Evolutionary conservation across 2,329 filamentous ascomycete species (phyloP), one percentile per base, ranked within the genome.

Genomic region (Akanthomyces dipterigenus): DNA sequence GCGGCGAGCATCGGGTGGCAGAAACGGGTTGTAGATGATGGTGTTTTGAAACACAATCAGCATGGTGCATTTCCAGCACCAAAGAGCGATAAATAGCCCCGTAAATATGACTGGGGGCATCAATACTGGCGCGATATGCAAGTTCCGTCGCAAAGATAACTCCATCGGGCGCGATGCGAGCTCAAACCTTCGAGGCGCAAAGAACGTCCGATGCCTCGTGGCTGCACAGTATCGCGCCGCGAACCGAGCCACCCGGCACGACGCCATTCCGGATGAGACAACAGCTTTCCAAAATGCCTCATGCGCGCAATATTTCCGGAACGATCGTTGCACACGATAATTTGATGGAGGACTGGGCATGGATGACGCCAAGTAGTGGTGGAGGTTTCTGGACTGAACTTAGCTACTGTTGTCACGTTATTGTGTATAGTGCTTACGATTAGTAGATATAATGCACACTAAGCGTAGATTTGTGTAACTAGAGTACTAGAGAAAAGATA

Each of bases 11-110:
- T 88, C 88, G 2, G 89, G 89, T 20, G 89, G 88, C 55, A 92
- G 74, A 50, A 87, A 88, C 0, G 89, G 88, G 77, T 91, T 91
- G 73, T 92, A 93, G 63, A 93, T 88, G 69, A 93, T 90, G 70
- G 88, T 88, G 69, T 93, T 90, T 73, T 93, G 90, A 70, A 92
- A 89, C 5, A 89, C 66, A 31, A 93, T 78, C 75, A 92, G 84
- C 85, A 91, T 89, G 58, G 85, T 72, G 69, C 88, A 91, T 69
- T 87, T 86, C 79, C 82, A 85, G 2, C 75, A 76, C 80, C 82
- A 93, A 16, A 93, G 76, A 3, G 80, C 80, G 20, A 89, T 67
- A 4, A 90, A 78, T 40, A 93, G 77, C 1, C 87, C 85, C 16
- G 78, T 71, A 68, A 91, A 92, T 48, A 90, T 77, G 7, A 82